phyloP scores from a whole-genome alignment of 2,329 filamentous ascomycete genomes.

The Sclerotinia minor region DNA sequence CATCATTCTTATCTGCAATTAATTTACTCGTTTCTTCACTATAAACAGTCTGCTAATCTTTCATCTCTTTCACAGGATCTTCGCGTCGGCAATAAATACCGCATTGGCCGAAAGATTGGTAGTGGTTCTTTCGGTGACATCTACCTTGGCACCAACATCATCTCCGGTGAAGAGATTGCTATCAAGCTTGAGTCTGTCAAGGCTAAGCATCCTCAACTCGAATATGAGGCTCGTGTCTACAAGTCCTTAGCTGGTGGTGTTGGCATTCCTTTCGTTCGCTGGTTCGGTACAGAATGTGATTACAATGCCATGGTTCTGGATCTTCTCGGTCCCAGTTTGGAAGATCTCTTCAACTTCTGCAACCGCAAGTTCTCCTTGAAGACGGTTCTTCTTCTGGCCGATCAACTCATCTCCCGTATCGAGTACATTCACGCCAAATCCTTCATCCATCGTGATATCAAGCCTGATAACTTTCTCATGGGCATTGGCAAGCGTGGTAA shows the following conservation, averaged over 20 bases:
- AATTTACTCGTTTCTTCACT: conserved; percentile 12
- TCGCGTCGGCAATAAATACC: conserved; percentile 99
- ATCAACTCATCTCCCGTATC: conserved; percentile 98
- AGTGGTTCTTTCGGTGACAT: conserved; percentile 98
- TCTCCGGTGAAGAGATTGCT: conserved; percentile 98
- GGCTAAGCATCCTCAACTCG: conserved; percentile 97
- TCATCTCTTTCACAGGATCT: conserved; percentile 68
- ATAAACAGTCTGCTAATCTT: conserved; percentile 32
- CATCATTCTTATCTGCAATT: background rate
- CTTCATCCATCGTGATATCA: conserved; percentile 99
- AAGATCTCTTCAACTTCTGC: conserved; percentile 99
- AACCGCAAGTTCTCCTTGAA: conserved; percentile 99
- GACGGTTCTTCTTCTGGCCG: conserved; percentile 93
- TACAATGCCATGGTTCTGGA: conserved; percentile 99
- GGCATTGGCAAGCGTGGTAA: conserved; percentile 98
- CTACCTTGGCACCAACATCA: conserved; percentile 99
- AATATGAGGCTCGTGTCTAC: conserved; percentile 96
- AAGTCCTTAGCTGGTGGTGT: conserved; percentile 91
- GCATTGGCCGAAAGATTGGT: conserved; percentile 98
- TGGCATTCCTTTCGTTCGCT: conserved; percentile 97
- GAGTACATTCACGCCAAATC: conserved; percentile 99
- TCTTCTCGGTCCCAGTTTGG: conserved; percentile 89
- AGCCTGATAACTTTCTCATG: conserved; percentile 99
- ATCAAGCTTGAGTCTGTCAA: conserved; percentile 99
- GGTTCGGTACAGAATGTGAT: conserved; percentile 99